phyloP scores from a whole-genome alignment of 192 early-diverging fungal species.

The Podila clonocystis region DNA sequence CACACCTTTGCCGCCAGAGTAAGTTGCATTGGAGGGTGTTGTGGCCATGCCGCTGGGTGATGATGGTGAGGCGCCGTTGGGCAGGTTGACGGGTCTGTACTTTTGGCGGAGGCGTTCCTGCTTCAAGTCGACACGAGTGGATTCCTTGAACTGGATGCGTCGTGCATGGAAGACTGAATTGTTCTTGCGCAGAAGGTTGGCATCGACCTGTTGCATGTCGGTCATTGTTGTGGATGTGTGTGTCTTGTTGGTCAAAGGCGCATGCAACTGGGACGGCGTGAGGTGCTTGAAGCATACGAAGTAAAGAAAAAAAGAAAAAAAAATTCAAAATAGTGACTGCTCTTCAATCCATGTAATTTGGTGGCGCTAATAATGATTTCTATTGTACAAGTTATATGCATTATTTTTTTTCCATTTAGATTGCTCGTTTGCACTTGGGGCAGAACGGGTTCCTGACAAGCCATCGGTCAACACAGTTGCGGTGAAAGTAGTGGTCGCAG shows the following conservation, averaged over 20 bases:
- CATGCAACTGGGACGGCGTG: not conserved
- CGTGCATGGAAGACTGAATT: slow-evolving; percentile 52
- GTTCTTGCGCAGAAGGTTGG: slow-evolving; percentile 36
- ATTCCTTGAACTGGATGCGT: slow-evolving; percentile 70
- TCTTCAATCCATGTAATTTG: not conserved
- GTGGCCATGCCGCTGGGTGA: slow-evolving; percentile 3
- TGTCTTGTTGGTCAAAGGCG: not conserved
- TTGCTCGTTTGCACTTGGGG: slow-evolving; percentile 69
- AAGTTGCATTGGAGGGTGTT: slow-evolving; percentile 3
- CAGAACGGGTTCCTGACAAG: slow-evolving; percentile 75
- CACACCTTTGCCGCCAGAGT: slow-evolving; percentile 6
- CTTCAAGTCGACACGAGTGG: slow-evolving; percentile 66
- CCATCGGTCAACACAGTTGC: slow-evolving; percentile 86
- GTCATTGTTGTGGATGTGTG: not conserved
- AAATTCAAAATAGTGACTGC: slow-evolving; percentile 1
- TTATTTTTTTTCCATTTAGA: slow-evolving; percentile 7
- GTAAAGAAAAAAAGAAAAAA: not conserved
- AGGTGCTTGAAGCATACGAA: not conserved
- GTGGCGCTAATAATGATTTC: no score
- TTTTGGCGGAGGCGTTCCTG: slow-evolving; percentile 70
- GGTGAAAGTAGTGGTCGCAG: slow-evolving; percentile 85
- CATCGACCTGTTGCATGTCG: slow-evolving; percentile 16
- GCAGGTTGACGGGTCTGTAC: slow-evolving; percentile 70
- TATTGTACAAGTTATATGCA: no score
- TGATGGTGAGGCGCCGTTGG: not conserved